A percentile compares a stretch with the other conserved stretches of the same genome.
Conservation (phyloP, 1,284 basidiomycete species). For the Apiotrichum montevideense region DNA sequence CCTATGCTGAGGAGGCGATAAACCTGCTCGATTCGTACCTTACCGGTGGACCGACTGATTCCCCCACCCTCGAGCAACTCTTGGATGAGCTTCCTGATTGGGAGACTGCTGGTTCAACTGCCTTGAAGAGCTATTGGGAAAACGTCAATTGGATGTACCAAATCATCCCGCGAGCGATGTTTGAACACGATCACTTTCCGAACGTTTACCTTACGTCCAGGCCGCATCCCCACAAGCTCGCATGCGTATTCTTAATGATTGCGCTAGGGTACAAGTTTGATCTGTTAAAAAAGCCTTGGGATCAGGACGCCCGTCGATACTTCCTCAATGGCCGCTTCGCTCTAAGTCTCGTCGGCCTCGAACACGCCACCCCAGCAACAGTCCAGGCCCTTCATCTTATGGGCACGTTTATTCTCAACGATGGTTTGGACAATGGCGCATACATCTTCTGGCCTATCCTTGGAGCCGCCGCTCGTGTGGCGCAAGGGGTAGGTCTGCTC, state of each 20-base stretch:
- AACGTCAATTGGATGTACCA: slow-evolving; percentile 47
- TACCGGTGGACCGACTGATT: not conserved
- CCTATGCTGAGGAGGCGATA: not conserved
- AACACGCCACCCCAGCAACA: slow-evolving; percentile 40
- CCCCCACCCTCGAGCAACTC: slow-evolving; percentile 22
- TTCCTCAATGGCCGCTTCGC: slow-evolving; percentile 40
- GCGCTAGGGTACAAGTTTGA: slow-evolving; percentile 45
- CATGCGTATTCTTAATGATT: slow-evolving; percentile 45
- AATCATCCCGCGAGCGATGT: slow-evolving; percentile 34
- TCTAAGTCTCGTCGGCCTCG: slow-evolving; percentile 34
- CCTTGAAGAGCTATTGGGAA: slow-evolving; percentile 42
- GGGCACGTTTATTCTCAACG: slow-evolving; percentile 44
- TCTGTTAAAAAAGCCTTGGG: slow-evolving; percentile 37
- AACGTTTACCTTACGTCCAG: slow-evolving; percentile 33
- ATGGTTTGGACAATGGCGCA: slow-evolving; percentile 39
- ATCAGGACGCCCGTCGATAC: slow-evolving; percentile 33
- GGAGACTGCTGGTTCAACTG: slow-evolving; percentile 32
- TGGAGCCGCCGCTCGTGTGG: slow-evolving; percentile 38
- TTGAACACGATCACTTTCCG: slow-evolving; percentile 38
- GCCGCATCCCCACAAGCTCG: slow-evolving; percentile 43
- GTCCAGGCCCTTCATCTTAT: slow-evolving; percentile 42
- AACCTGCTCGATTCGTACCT: slow-evolving; percentile 1
- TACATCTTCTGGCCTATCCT: slow-evolving; percentile 46
- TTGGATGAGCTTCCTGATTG: slow-evolving; percentile 36
- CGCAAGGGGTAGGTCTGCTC: slow-evolving; percentile 28